Conservation (phyloP, 2,329 filamentous ascomycete species). For the Fusarium guadeloupense region DNA sequence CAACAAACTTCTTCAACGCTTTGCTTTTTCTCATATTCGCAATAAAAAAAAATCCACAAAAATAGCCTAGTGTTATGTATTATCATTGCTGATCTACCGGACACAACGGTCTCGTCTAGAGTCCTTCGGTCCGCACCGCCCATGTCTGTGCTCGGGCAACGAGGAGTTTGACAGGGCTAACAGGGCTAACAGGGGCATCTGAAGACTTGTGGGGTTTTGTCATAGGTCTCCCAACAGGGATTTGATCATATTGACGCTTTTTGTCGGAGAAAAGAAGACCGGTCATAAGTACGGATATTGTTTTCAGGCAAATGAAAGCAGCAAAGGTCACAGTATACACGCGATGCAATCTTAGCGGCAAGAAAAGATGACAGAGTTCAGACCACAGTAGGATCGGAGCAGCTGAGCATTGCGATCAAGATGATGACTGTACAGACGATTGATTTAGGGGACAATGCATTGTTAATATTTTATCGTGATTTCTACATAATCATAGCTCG, state of each 20-base stretch:
- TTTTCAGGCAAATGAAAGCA: neutral
- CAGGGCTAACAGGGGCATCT: no score
- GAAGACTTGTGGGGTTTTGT: neutral
- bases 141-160: neutral
- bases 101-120: neutral
- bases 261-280: neutral
- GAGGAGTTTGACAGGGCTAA: neutral
- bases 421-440: no score
- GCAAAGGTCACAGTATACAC: neutral
- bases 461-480: no score
- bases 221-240: conserved; percentile 7
- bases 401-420: no score
- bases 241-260: conserved; percentile 5
- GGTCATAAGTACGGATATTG: neutral
- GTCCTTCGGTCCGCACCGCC: conserved; percentile 11
- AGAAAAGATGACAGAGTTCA: neutral
- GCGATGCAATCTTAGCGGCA: neutral
- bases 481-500: no score
- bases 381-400: neutral
- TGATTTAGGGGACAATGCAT: no score
- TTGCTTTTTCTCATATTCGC: no score
- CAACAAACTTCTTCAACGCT: neutral
- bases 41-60: no score
- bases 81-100: neutral
- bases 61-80: no score